Conservation (phyloP, 768 basidiomycete genomes). For the Stropharia rugosoannulata region DNA sequence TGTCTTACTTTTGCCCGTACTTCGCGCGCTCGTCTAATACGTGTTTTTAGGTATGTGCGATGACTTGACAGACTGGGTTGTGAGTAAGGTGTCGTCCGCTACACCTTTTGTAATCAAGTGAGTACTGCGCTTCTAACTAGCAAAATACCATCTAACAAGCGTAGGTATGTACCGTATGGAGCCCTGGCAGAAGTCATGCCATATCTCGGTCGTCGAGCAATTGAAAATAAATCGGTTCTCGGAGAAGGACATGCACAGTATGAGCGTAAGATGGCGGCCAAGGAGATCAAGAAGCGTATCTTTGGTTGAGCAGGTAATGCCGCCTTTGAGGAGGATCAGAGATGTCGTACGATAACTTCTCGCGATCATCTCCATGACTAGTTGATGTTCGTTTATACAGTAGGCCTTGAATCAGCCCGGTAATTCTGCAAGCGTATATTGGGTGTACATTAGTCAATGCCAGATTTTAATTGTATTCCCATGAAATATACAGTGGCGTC, state of each 20-base stretch:
- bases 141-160: not conserved
- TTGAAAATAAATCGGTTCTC: slow-evolving; percentile 91
- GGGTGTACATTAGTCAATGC: no score
- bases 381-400: no score
- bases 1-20: slow-evolving; percentile 5
- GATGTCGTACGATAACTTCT: no score
- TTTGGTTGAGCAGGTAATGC: slow-evolving; percentile 8
- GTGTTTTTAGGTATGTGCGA: slow-evolving; percentile 75
- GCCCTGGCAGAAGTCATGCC: slow-evolving; percentile 82
- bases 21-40: not conserved
- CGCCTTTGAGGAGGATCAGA: no score
- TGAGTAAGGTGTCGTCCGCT: slow-evolving; percentile 44
- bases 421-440: no score
- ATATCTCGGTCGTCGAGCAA: slow-evolving; percentile 82
- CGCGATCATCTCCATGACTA: no score
- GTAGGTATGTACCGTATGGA: slow-evolving; percentile 75
- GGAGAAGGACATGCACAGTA: slow-evolving; percentile 65
- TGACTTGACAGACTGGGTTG: slow-evolving; percentile 71
- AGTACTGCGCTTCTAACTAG: slow-evolving; percentile 16
- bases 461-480: no score
- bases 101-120: slow-evolving; percentile 82
- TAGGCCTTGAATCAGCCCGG: no score
- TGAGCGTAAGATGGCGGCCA: slow-evolving; percentile 57
- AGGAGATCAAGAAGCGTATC: slow-evolving; percentile 50
- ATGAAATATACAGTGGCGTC: no score